Base-by-base conservation (phyloP, 2,329 filamentous ascomycete genomes). In the Xylaria sp. region DNA sequence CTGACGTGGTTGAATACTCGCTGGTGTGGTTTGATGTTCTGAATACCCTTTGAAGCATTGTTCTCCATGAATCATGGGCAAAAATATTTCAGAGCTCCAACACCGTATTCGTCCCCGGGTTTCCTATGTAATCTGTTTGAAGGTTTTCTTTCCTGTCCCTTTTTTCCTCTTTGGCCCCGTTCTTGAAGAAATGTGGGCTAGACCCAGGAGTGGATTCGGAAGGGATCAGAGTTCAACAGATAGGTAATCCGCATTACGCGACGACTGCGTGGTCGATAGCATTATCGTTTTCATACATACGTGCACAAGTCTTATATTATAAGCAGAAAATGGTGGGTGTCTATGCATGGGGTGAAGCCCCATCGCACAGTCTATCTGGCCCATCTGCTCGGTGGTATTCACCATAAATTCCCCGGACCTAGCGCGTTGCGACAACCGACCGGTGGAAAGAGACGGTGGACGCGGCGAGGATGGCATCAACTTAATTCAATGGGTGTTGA, bases 321-420 rank as follows among this genome's bases (percentile, higher is more conserved):
- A 54, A 17, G 35, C 31, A 23, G 33, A 2, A 52, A 56, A 35
- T 47, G 38, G 28, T 7, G 11, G 25, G 35, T 53, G 43, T 23
- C 15, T 23, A 9, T 31, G 28, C 28, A 31, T 45, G 33, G 56
- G 45, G 4, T 49, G 33, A 37, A 17, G 6, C 38, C 33, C 42
- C 19, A 28, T 57, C 49, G 43, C 61, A 64, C 40, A 25, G 51
- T 52, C 40, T 57, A n/a, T 49, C 52, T 40, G 23, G 15, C 52
- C 60, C 55, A 57, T 60, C 37, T 40, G 23, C 60, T 63, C 63
- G 56, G 63, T 56, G 56, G 52, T 63, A 65, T 55, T 60, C 47
- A 40, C 31, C 47, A 55, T 17, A 63, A 23, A 60, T 52, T 8
- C 42, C 42, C 60, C 47, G 59, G 60, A 54, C 37, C 17, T 63